These are phyloP conservation scores for Dicorynia guianensis DNA, from an alignment of 306 rosid species.

Conservation along the genomic window DNA sequence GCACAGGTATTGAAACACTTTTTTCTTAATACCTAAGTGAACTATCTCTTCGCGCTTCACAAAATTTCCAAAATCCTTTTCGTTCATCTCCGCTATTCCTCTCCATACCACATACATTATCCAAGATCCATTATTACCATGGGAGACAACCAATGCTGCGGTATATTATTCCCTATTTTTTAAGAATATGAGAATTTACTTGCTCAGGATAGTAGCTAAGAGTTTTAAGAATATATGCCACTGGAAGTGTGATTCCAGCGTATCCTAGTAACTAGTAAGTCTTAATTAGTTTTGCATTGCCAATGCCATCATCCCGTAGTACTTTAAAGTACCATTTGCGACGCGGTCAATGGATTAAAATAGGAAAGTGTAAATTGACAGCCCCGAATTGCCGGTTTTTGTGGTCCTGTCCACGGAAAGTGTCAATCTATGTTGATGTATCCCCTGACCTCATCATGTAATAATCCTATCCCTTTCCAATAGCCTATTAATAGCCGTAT, in stretches of 20 bases:
- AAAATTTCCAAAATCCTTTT: neutral
- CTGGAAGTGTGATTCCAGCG: too few species aligned
- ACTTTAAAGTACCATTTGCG: neutral
- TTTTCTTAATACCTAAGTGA: neutral
- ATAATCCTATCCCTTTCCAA: too few species aligned
- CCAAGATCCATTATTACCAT: neutral
- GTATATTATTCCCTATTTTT: neutral
- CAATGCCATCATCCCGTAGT: conserved; percentile 28
- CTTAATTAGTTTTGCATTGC: conserved; percentile 14
- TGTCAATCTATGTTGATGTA: too few species aligned
- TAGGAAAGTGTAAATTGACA: conserved; percentile 22
- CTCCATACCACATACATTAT: neutral
- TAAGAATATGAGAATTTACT: too few species aligned
- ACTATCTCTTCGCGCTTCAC: neutral
- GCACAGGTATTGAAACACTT: conserved; percentile 26
- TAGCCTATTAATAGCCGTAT: neutral
- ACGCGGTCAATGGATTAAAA: conserved; percentile 34
- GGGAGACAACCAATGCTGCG: neutral
- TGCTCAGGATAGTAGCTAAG: too few species aligned
- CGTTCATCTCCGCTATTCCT: neutral
- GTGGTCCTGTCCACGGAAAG: too few species aligned
- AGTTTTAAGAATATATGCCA: too few species aligned
- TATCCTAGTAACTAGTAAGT: too few species aligned
- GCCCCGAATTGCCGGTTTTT: too few species aligned
- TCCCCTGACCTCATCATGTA: too few species aligned